Evolutionary conservation across 192 early-diverging fungal species (phyloP), one percentile per base, ranked within the genome.

Genomic region (Mortierella claussenii): DNA sequence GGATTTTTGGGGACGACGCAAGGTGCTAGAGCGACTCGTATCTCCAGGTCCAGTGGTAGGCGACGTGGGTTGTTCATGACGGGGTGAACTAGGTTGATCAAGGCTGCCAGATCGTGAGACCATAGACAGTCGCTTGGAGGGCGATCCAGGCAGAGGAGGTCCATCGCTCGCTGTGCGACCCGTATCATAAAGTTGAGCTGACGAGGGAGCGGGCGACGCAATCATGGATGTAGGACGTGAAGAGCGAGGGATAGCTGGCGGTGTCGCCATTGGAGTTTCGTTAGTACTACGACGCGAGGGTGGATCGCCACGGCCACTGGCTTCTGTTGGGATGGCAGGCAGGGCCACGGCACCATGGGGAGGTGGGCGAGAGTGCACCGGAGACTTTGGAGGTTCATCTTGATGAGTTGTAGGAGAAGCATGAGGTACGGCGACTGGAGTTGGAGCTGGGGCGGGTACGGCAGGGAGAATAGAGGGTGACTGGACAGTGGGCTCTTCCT

Each of bases 161-260:
- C 73, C 73, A 7, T 62, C 65, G 24, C 44, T 48, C 12, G 46
- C 21, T 11, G 57, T 23, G 11, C 50, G 63, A 13, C n/a, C n/a
- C n/a, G 13, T 12, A 18, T 75, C 62, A 36, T 50, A 28, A 27
- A 44, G 31, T 7, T 57, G 59, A 18, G 63, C 47, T 32, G 53
- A 26, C 8, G 61, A 24, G 6, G 51, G 37, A 0, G 53, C 36
- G 31, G 73, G 73, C 1, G 73, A 76, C 5, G 40, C 51, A 34
- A 76, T 62, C 73, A 76, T 76, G 4, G 73, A 76, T 1, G 73
- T 52, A 51, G 73, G 73, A 27, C 73, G 73, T 13, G 73, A 67
- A 31, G 54, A 43, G 8, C 73, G 64, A 43, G 64, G 64, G 37
- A 62, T 6, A 6, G 73, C 26, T 31, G 73, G 64, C 24, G 65